phyloP scores from a whole-genome alignment of 768 basidiomycete genomes.

The Pilatotrama ljubarskyi region DNA sequence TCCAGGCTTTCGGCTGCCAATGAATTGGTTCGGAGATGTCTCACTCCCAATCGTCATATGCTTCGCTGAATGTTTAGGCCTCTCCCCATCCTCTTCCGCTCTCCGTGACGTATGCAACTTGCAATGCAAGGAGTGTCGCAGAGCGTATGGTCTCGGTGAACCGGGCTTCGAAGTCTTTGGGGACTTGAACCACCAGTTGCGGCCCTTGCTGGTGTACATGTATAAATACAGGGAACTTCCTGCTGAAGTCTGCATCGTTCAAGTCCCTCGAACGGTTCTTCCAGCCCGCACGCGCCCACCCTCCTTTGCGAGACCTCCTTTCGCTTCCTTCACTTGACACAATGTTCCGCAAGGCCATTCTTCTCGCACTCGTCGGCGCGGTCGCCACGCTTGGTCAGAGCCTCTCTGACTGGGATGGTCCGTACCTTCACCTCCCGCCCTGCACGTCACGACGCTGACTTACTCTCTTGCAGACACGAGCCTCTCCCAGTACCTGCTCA shows the following conservation, averaged over 20 bases:
- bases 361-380: constrained; percentile 22
- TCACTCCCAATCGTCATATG: neutral
- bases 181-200: too few species aligned
- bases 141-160: too few species aligned
- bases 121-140: too few species aligned
- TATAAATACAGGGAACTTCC: neutral
- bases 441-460: neutral
- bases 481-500: constrained; percentile 47
- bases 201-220: neutral
- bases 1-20: neutral
- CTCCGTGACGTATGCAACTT: too few species aligned
- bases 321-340: constrained; percentile 1
- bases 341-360: constrained; percentile 16
- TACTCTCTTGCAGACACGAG: constrained; percentile 16
- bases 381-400: constrained; percentile 9
- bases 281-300: constrained; percentile 2
- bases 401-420: neutral
- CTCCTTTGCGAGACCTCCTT: constrained; percentile 5
- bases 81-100: too few species aligned
- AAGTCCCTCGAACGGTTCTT: constrained; percentile 7
- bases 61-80: neutral
- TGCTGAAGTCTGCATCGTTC: constrained; percentile 2
- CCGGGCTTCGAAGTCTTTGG: too few species aligned
- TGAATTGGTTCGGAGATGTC: neutral
- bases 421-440: neutral